Conservation (phyloP, 768 basidiomycete genomes). For the Pholiota conissans region DNA sequence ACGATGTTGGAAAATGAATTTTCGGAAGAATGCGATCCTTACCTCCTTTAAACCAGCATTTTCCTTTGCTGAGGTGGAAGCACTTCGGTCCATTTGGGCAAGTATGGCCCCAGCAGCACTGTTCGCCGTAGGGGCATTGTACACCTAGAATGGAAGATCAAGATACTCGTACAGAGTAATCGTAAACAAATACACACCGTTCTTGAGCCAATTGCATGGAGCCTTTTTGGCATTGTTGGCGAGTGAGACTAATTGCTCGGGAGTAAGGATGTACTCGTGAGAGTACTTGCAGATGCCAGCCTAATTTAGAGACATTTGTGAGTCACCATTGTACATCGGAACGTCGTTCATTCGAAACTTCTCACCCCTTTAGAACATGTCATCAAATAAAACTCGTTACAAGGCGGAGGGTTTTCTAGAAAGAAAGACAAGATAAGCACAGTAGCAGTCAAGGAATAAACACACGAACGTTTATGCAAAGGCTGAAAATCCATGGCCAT, state of each 20-base stretch:
- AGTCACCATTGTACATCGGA: conserved; percentile 5
- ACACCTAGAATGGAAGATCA: conserved; percentile 43
- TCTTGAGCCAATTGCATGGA: conserved; percentile 83
- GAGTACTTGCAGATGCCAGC: conserved; percentile 77
- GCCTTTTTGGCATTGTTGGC: conserved; percentile 81
- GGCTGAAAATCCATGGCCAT: conserved; percentile 42
- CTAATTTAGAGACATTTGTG: conserved; percentile 31
- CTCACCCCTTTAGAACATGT: conserved; percentile 76
- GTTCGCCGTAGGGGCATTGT: conserved; percentile 72
- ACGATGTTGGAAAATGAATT: neutral
- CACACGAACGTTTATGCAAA: conserved; percentile 69
- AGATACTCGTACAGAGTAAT: neutral
- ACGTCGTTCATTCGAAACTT: conserved; percentile 2
- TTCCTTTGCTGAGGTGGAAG: conserved; percentile 72
- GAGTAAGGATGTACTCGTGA: conserved; percentile 73
- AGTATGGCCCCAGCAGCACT: conserved; percentile 82
- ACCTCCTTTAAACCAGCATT: conserved; percentile 88
- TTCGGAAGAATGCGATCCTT: conserved; percentile 13
- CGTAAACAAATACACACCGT: conserved; percentile 43
- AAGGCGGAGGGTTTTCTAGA: conserved; percentile 78
- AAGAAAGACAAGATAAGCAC: conserved; percentile 7
- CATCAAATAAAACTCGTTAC: conserved; percentile 85
- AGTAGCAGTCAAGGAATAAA: conserved; percentile 3
- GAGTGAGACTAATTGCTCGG: conserved; percentile 70
- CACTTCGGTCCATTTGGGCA: conserved; percentile 80